Conservation (phyloP, 2,329 filamentous ascomycete species). For the Aspergillus neotritici region DNA sequence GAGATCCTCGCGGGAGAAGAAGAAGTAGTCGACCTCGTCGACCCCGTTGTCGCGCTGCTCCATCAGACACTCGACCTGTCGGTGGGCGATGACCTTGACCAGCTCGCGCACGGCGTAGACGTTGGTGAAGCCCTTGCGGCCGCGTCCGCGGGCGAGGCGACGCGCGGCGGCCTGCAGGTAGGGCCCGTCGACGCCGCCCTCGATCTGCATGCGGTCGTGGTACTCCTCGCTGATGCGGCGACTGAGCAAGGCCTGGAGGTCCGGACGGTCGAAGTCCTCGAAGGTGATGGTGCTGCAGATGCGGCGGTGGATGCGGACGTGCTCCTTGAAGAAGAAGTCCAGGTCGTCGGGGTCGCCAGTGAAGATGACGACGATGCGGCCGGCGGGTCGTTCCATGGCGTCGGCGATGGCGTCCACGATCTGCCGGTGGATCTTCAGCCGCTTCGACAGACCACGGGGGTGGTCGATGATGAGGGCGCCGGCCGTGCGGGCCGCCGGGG, state of each 20-base stretch:
- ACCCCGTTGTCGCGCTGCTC: slow-evolving; percentile 11
- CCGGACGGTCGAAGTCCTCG: slow-evolving; percentile 12
- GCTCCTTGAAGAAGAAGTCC: slow-evolving; percentile 10
- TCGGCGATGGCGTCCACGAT: slow-evolving; percentile 10
- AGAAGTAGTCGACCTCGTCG: slow-evolving; percentile 17
- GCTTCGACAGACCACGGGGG: slow-evolving; percentile 5
- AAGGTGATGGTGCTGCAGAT: slow-evolving; percentile 16
- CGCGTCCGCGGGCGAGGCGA: slow-evolving; percentile 13
- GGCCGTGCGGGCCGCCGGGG: slow-evolving; percentile 6
- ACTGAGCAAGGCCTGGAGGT: slow-evolving; percentile 9
- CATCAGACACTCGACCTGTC: slow-evolving; percentile 13
- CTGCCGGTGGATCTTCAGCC: slow-evolving; percentile 4
- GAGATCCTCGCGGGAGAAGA: slow-evolving; percentile 17
- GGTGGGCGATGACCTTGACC: slow-evolving; percentile 11
- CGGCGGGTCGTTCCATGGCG: slow-evolving; percentile 11
- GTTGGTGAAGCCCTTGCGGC: slow-evolving; percentile 12
- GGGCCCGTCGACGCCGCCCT: slow-evolving; percentile 15
- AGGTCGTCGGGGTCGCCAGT: slow-evolving; percentile 8
- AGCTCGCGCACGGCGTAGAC: slow-evolving; percentile 13
- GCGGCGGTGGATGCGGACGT: slow-evolving; percentile 10
- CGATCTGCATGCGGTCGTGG: slow-evolving; percentile 16
- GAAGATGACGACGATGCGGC: slow-evolving; percentile 14
- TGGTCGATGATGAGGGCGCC: slow-evolving; percentile 15
- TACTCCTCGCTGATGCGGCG: slow-evolving; percentile 12
- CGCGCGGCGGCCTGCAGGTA: slow-evolving; percentile 17